Evolutionary conservation across 108 stramenopile genomes (phyloP).

Genomic region (Tribonema minus): DNA sequence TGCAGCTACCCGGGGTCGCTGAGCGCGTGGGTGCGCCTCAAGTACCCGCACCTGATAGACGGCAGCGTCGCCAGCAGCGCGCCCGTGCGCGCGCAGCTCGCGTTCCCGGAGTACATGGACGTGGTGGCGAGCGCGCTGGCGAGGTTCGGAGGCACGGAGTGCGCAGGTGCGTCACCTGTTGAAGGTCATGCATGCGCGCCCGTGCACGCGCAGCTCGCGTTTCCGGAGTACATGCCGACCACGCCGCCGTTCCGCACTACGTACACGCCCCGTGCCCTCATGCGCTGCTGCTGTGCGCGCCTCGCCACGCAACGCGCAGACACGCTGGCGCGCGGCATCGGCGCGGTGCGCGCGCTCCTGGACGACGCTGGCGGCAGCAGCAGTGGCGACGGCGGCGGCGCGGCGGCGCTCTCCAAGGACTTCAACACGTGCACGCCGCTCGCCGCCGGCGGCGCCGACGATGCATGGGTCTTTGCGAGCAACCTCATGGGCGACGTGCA

Average conservation of each 20-base stretch:
- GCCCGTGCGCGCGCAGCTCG: constrained; percentile 69
- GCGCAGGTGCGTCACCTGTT: too few relatives aligned
- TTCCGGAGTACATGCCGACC: constrained; percentile 73
- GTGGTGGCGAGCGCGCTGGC: not conserved
- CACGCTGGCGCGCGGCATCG: too few relatives aligned
- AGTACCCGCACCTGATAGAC: constrained; percentile 72
- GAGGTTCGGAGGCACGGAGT: not conserved
- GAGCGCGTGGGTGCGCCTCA: constrained; percentile 52
- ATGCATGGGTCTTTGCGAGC: not conserved
- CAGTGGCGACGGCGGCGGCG: too few relatives aligned
- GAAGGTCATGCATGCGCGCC: too few relatives aligned
- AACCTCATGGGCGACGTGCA: constrained; percentile 34
- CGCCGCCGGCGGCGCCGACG: not conserved
- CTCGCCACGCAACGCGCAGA: too few relatives aligned
- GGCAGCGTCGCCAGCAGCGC: constrained; percentile 75
- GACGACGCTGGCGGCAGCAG: too few relatives aligned
- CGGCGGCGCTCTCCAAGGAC: too few relatives aligned
- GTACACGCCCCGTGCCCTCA: too few relatives aligned
- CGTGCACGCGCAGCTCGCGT: constrained; percentile 68
- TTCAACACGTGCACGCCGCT: not conserved
- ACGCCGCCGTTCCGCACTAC: too few relatives aligned
- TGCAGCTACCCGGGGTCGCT: constrained; percentile 52
- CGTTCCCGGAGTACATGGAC: constrained; percentile 75
- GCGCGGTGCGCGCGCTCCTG: too few relatives aligned
- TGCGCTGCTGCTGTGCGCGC: too few relatives aligned